Evolutionary conservation across 768 basidiomycete species (phyloP).

Genomic region (Russula griseocarnosa): DNA sequence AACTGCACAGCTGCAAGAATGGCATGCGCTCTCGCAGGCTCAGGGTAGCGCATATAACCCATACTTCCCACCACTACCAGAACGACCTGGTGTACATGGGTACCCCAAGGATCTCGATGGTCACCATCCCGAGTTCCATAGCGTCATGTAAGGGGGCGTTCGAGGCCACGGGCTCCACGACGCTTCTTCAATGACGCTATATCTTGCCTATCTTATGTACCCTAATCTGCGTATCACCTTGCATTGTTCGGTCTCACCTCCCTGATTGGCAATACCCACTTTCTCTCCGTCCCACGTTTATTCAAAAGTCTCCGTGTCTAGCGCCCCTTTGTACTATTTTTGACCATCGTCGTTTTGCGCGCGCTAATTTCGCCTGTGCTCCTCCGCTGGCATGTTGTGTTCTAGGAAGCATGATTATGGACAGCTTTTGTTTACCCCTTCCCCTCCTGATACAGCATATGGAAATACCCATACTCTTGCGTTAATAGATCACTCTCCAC

Average conservation of each 20-base stretch:
- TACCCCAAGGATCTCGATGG: conserved; percentile 27
- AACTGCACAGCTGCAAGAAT: conserved; percentile 28
- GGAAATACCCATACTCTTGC: conserved; percentile 25
- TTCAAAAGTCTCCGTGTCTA: conserved; percentile 24
- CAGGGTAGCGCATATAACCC: conserved; percentile 29
- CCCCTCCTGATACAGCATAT: conserved; percentile 21
- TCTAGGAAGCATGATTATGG: conserved; percentile 29
- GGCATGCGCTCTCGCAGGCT: conserved; percentile 27
- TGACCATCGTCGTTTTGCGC: conserved; percentile 22
- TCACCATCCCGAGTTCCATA: conserved; percentile 25
- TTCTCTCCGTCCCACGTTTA: conserved; percentile 24
- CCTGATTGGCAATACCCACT: conserved; percentile 26
- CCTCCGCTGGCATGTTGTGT: conserved; percentile 24
- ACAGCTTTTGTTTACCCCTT: conserved; percentile 18
- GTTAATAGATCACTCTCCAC: conserved; percentile 20
- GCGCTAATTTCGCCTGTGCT: conserved; percentile 22
- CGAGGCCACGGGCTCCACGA: conserved; percentile 25
- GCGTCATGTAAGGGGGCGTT: conserved; percentile 25
- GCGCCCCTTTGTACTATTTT: conserved; percentile 26
- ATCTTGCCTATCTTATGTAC: conserved; percentile 29
- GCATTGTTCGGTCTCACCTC: conserved; percentile 23
- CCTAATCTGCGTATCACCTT: conserved; percentile 22
- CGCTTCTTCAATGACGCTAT: conserved; percentile 25
- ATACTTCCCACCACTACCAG: conserved; percentile 29
- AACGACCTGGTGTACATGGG: conserved; percentile 20